Evolutionary conservation across 106 monocot species (phyloP), one percentile per base, ranked within the genome.

Genomic region (Hemerocallis citrina): DNA sequence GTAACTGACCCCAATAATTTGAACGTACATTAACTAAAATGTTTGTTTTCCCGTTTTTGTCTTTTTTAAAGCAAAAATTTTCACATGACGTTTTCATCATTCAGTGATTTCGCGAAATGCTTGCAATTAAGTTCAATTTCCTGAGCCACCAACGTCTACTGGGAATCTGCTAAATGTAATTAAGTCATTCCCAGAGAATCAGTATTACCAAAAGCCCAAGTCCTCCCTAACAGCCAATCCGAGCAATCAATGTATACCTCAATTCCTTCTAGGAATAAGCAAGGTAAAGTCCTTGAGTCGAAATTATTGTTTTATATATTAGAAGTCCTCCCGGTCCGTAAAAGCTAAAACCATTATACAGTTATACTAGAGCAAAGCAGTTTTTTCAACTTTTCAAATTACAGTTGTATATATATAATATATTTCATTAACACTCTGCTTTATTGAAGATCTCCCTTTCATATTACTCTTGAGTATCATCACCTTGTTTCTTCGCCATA

Each of bases 81-180:
- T 56, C 17, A 56, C 19, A 34, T 34, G 17, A 43, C 15, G 8
- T 43, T 62, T 43, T 31, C 22, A 30, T 45, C 2, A 44, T 25
- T 13, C 27, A 63, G 47, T 33, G 63, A 47, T 45, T 46, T 47
- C 21, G 40, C 46, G 32, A 48, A 33, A 34, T 20, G 9, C 48
- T 33, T 20, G 8, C 33, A 47, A n/a, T n/a, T n/a, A n/a, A 63
- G 46, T 57, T 31, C 56, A 42, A 40, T 44, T 44, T 57, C 43
- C 67, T 32, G 43, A 67, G 33, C 42, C 55, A 56, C 20, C 45
- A 32, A 25, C 30, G 21, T 43, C 29, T 57, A 23, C 19, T 21
- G 28, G 0, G 4, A 41, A 20, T 20, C 5, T 57, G 1, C 13
- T 1, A 39, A 9, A 36, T 27, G 42, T 20, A 44, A 57, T 15